Percentiles rank a stretch among this genome's conserved stretches.
Evolutionary conservation across 2,329 filamentous ascomycete species (phyloP).

Genomic region (Hypoxylon sp.): DNA sequence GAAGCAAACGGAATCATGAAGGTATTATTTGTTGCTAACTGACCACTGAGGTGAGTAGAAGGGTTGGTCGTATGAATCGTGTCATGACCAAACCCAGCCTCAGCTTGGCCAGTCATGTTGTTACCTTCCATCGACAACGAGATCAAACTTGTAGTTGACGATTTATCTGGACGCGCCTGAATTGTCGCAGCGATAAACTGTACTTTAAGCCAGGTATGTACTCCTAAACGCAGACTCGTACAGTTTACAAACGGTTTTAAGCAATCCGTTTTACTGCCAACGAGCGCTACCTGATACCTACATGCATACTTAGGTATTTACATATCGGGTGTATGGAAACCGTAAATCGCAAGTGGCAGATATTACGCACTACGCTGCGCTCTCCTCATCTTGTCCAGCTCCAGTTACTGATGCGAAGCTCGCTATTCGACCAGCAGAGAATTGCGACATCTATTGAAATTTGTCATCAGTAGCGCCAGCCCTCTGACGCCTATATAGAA

Average conservation of each 20-base stretch:
- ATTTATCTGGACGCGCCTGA: slow-evolving; percentile 9
- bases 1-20: slow-evolving; percentile 21
- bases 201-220: slow-evolving; percentile 3
- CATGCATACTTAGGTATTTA: neutral
- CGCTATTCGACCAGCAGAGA: slow-evolving; percentile 25
- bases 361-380: neutral
- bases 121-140: slow-evolving; percentile 14
- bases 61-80: neutral
- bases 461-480: slow-evolving; percentile 28
- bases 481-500: slow-evolving; percentile 15
- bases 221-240: slow-evolving; percentile 1
- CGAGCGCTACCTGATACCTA: neutral
- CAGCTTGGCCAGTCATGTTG: neutral
- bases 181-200: neutral
- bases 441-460: slow-evolving; percentile 36
- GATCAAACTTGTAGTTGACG: neutral
- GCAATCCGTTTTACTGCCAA: slow-evolving; percentile 5
- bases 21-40: slow-evolving; percentile 3
- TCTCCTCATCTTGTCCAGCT: slow-evolving; percentile 6
- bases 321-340: neutral
- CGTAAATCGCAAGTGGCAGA: no score
- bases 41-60: neutral
- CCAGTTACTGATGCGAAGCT: slow-evolving; percentile 27
- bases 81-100: slow-evolving; percentile 5
- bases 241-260: neutral